Evolutionary conservation across 352 stramenopile genomes (phyloP).

Genomic region (Phytophthora pini): DNA sequence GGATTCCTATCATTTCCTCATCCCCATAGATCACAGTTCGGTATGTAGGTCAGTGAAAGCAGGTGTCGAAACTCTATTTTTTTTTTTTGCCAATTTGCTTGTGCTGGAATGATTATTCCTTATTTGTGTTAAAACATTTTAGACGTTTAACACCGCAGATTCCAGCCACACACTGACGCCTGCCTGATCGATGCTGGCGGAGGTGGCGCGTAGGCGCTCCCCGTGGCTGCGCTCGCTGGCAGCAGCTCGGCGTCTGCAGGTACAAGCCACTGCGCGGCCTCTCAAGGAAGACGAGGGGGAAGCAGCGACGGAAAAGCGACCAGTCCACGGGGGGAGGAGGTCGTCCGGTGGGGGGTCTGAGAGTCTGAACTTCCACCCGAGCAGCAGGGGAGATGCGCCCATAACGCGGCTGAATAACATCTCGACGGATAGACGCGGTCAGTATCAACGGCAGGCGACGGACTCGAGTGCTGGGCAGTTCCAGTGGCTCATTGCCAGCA

Average conservation of each 20-base stretch:
- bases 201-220: constrained; percentile 34
- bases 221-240: constrained; percentile 31
- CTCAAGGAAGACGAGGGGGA: constrained; percentile 7
- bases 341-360: background rate
- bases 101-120: constrained; percentile 1
- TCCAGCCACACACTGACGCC: constrained; percentile 27
- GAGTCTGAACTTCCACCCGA: constrained; percentile 21
- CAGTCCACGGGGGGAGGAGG: constrained; percentile 1
- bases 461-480: constrained; percentile 13
- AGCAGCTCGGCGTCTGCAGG: constrained; percentile 25
- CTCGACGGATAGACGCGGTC: background rate
- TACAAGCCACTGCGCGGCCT: constrained; percentile 17
- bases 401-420: background rate
- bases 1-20: constrained; percentile 31
- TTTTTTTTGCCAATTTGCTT: background rate
- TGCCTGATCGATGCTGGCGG: constrained; percentile 32
- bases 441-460: background rate
- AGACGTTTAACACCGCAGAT: constrained; percentile 17
- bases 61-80: too few relatives aligned
- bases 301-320: background rate
- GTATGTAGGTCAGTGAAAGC: too few relatives aligned
- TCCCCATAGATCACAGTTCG: constrained; percentile 18
- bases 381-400: background rate
- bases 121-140: constrained; percentile 5
- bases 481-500: constrained; percentile 17